Evolutionary conservation across 768 basidiomycete species (phyloP), one percentile per base, ranked within the genome.

Genomic region (Leccinellum luteum): DNA sequence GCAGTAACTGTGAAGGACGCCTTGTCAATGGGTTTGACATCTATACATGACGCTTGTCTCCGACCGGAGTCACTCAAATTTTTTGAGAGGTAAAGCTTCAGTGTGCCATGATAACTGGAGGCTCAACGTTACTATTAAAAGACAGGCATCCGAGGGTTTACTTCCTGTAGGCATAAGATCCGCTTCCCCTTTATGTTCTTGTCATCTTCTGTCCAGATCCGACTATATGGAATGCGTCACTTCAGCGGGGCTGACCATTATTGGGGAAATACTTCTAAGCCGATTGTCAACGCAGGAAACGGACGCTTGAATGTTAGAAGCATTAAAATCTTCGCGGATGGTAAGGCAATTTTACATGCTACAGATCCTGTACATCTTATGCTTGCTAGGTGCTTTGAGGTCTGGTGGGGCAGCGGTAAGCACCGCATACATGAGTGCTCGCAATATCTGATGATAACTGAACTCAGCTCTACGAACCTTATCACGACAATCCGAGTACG

Each of bases 371-470:
- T 8, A 51, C 38, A 14, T 55, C n/a, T 54, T 38, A 34, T 49
- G 38, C n/a, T 55, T 23, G 23, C 23, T 56, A 90, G 89, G 93
- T 56, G 94, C 94, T 30, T 75, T 97, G 35, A 83, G 94, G 31
- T 88, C 88, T n/a, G 88, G 92, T 56, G 94, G 94, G 47, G 92
- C 94, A 47, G 94, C 94, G 44, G 88, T 89, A 74, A 70, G 78
- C 66, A 25, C 15, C 7, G 47, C 19, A 30, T 17, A n/a, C 15
- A 51, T 23, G 48, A 55, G 31, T 28, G 1, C 10, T 27, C 38
- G 35, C 14, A 53, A 52, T 30, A 47, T 47, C 27, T 57, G 17
- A 54, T 21, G 55, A 52, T 25, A 27, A 17, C 17, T 35, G 30
- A 47, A 38, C 27, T 19, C 13, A 61, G 88, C 76, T 97, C 35